phyloP scores from a whole-genome alignment of 345 rosid genomes.

The Camelina hispida region DNA sequence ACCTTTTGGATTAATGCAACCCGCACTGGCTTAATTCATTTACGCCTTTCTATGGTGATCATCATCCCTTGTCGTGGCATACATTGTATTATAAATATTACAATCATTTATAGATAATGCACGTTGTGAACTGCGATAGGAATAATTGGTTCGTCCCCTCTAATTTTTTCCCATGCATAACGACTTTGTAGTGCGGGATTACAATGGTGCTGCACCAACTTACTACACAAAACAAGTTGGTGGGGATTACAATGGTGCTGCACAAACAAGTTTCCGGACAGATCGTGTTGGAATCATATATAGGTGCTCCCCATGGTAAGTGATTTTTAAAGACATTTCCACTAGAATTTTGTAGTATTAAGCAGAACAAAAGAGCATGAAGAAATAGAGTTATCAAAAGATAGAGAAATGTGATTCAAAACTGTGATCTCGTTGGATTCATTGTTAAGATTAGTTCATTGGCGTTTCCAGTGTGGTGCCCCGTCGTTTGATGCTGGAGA shows the following conservation, averaged over 20 bases:
- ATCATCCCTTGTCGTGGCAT: too few relatives aligned
- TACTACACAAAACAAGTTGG: slow-evolving; percentile 50
- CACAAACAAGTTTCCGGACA: slow-evolving; percentile 87
- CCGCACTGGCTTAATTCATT: too few relatives aligned
- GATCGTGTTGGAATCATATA: slow-evolving; percentile 94
- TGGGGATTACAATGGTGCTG: slow-evolving; percentile 79
- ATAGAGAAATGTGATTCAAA: background rate
- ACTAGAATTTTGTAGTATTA: background rate
- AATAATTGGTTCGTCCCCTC: too few relatives aligned
- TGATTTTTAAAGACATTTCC: background rate
- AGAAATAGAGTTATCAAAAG: background rate
- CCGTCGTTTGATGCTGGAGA: slow-evolving; percentile 99
- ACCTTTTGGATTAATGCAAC: too few relatives aligned
- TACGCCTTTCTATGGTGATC: too few relatives aligned
- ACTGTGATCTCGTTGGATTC: background rate
- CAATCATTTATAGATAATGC: too few relatives aligned
- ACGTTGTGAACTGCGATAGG: too few relatives aligned
- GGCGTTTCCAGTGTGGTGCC: slow-evolving; percentile 98
- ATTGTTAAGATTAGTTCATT: slow-evolving; percentile 41
- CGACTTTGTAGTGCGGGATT: too few relatives aligned
- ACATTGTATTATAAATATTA: too few relatives aligned
- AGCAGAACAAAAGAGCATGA: slow-evolving; percentile 8
- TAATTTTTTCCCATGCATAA: too few relatives aligned
- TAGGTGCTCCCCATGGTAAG: slow-evolving; percentile 94
- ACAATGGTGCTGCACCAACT: too few relatives aligned